Evolutionary conservation across 2,329 filamentous ascomycete genomes (phyloP).

Genomic region (Arachnomyces sp.): DNA sequence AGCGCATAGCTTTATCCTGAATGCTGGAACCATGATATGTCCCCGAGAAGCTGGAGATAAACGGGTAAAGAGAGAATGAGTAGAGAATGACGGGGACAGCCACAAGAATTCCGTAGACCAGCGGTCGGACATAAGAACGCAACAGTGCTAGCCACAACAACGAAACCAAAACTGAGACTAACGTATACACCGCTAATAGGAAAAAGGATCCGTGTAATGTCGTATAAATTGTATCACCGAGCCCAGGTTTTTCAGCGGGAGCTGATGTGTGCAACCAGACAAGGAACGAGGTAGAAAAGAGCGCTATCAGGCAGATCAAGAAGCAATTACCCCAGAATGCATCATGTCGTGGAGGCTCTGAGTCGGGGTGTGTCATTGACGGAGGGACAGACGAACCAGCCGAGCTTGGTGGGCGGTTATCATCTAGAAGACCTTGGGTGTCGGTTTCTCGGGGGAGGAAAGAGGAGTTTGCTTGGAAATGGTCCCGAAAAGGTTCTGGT

Average conservation of each 20-base stretch:
- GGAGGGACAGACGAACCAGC: conserved; percentile 49
- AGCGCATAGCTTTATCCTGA: conserved; percentile 88
- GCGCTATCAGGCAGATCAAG: conserved; percentile 70
- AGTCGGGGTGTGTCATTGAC: conserved; percentile 51
- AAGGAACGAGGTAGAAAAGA: conserved; percentile 82
- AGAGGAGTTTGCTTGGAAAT: conserved; percentile 30
- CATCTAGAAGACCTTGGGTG: conserved; percentile 40
- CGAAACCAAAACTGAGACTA: conserved; percentile 82
- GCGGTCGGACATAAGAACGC: conserved; percentile 75
- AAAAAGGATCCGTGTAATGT: conserved; percentile 80
- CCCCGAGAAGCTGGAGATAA: conserved; percentile 82
- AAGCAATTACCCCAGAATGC: conserved; percentile 88
- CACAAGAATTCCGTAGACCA: conserved; percentile 73
- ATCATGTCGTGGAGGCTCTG: conserved; percentile 73
- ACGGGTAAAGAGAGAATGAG: conserved; percentile 84
- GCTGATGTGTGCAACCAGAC: conserved; percentile 82
- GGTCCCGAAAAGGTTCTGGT: conserved; percentile 31
- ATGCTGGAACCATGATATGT: conserved; percentile 63
- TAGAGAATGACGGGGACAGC: conserved; percentile 80
- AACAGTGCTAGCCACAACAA: conserved; percentile 84
- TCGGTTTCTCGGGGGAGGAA: conserved; percentile 47
- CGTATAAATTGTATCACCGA: conserved; percentile 92
- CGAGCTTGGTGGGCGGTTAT: conserved; percentile 42
- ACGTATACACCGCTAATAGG: conserved; percentile 80
- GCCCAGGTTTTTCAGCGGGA: conserved; percentile 53